These are phyloP conservation scores for Trichoderma arundinaceum DNA, from an alignment of 2,329 filamentous ascomycete species.

Conservation along the genomic window DNA sequence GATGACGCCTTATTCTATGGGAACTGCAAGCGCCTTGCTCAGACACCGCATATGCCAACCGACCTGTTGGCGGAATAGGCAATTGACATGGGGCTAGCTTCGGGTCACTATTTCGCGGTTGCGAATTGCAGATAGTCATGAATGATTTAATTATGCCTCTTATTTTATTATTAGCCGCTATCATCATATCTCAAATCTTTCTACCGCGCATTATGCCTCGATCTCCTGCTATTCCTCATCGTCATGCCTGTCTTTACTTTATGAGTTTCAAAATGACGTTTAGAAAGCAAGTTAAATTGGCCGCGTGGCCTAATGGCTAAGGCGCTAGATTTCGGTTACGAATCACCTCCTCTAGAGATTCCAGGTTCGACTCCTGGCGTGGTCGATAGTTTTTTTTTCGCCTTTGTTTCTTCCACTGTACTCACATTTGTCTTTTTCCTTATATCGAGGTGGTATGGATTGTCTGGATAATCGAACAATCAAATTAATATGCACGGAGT, in stretches of 20 bases:
- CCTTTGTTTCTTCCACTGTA: background rate
- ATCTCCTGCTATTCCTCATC: background rate
- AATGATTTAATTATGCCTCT: too few species aligned
- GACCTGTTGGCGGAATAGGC: background rate
- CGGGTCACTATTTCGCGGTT: background rate
- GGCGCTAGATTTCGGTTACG: constrained; percentile 45
- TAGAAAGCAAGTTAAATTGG: constrained; percentile 29
- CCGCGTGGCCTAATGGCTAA: constrained; percentile 48
- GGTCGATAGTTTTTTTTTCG: constrained; percentile 37
- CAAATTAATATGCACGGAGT: too few species aligned
- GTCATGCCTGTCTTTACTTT: fast-evolving
- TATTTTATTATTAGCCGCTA: background rate
- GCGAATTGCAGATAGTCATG: background rate
- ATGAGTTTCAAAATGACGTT: background rate
- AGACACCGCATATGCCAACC: too few species aligned
- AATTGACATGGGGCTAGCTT: background rate
- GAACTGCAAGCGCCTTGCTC: too few species aligned
- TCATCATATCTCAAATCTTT: background rate
- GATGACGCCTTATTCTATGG: too few species aligned
- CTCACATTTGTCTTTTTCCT: background rate
- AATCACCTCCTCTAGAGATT: constrained; percentile 42
- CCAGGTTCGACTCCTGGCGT: constrained; percentile 48
- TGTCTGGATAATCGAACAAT: too few species aligned
- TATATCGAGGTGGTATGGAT: too few species aligned
- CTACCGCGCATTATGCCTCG: background rate